Base-by-base conservation (phyloP, 2,329 filamentous ascomycete species). In the Aspergillus quadrilineatus region DNA sequence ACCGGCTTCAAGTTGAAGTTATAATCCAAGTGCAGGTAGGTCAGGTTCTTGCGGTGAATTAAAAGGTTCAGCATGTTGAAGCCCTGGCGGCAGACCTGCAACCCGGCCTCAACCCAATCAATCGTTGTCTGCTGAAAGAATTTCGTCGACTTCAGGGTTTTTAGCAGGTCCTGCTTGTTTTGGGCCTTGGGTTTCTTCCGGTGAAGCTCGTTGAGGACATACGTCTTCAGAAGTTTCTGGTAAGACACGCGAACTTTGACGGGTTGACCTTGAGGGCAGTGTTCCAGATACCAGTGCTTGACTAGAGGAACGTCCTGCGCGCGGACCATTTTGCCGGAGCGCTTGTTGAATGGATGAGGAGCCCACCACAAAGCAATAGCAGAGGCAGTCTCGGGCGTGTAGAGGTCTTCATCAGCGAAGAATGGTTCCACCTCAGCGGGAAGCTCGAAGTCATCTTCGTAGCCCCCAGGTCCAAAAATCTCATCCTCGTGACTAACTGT, bases 111-210 rank as follows among this genome's bases (percentile, higher is more conserved):
- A 42, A 99, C 94, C 94, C 94, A 99, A 73, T 99, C 94, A 62
- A 99, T 97, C 7, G 91, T 96, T 3, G 94, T 99, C 75, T 97
- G 94, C 75, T 99, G 95, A 82, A 99, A 99, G 79, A 99, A 99
- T 70, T 99, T 99, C 47, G 94, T 99, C 65, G 91, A 87, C 76
- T 97, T 97, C 63, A 99, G 77, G 7, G 91, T 95, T 66, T 86
- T 86, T 72, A 97, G 84, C 56, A 99, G 77, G 67, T 95, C 91
- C 69, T 99, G 94, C 72, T 93, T 96, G 78, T 92, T 96, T 65
- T 96, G 88, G 4, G 94, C 90, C 80, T 99, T 97, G 6, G 93
- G 91, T 63, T 89, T 90, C 77, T 92, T 95, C 79, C 93, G 95
- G 76, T 99, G 95, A 46, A 99, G 81, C 76, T 97, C 93, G 65